These are phyloP conservation scores for Prunus dulcis DNA, from an alignment of 306 rosid species.

Conservation along the genomic window DNA sequence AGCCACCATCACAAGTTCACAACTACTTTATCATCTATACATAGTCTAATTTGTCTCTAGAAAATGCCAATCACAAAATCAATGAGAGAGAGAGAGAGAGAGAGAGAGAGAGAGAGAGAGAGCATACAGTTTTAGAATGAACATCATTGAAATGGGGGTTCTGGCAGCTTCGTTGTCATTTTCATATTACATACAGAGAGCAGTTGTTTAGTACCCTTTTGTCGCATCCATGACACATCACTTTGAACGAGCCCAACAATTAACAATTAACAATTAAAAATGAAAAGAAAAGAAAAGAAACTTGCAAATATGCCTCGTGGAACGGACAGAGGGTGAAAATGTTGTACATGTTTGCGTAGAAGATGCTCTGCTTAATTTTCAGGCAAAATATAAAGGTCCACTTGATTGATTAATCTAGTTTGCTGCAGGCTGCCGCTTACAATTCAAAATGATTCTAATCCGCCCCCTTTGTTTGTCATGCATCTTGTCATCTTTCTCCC, in stretches of 20 bases:
- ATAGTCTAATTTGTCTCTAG: too few relatives aligned
- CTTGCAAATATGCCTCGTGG: not conserved
- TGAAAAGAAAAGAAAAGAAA: not conserved
- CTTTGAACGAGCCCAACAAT: not conserved
- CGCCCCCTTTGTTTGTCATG: not conserved
- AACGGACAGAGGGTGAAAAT: not conserved
- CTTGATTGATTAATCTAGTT: not conserved
- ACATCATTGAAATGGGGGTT: not conserved
- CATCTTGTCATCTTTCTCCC: slow-evolving; percentile 4
- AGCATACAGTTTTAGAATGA: not conserved
- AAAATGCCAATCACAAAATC: too few relatives aligned
- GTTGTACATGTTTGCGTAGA: not conserved
- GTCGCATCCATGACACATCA: not conserved
- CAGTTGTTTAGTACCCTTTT: slow-evolving; percentile 2
- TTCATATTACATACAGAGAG: not conserved
- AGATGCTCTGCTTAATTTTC: not conserved
- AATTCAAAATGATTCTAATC: not conserved
- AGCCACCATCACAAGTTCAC: too few relatives aligned
- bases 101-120: too few relatives aligned
- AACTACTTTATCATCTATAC: too few relatives aligned
- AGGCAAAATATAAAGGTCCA: not conserved
- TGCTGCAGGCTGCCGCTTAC: slow-evolving; percentile 1
- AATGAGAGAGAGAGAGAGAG: too few relatives aligned
- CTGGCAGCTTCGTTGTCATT: slow-evolving; percentile 15
- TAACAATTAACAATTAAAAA: not conserved